These are phyloP conservation scores for Anthoceros angustus DNA, from an alignment of 225 moss, liverwort and hornwort species.

Conservation along the genomic window DNA sequence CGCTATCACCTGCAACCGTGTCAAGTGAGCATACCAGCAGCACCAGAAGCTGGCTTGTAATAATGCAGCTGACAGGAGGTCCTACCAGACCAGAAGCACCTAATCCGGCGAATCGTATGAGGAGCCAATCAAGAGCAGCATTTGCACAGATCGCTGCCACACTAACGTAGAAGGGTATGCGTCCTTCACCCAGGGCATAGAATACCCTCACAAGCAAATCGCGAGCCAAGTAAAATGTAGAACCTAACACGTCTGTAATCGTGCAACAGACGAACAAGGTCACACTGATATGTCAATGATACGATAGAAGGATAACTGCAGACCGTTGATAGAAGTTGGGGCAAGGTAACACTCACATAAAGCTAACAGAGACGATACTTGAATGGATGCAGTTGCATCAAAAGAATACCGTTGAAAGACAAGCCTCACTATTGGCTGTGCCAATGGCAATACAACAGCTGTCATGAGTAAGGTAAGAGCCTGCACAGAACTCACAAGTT, in stretches of 20 bases:
- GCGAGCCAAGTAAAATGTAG: slow-evolving; percentile 56
- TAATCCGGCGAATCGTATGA: slow-evolving; percentile 56
- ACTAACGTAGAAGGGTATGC: slow-evolving; percentile 53
- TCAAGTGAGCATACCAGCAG: not conserved
- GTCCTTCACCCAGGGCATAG: slow-evolving; percentile 75
- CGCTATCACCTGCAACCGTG: slow-evolving; percentile 37
- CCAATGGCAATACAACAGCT: slow-evolving; percentile 56
- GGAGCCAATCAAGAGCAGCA: slow-evolving; percentile 68
- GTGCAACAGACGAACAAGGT: not conserved
- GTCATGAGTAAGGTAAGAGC: slow-evolving; percentile 56
- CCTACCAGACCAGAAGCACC: slow-evolving; percentile 70
- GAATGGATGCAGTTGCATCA: slow-evolving; percentile 43
- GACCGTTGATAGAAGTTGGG: no score
- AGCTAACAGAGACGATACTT: slow-evolving; percentile 73
- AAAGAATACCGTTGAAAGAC: slow-evolving; percentile 69
- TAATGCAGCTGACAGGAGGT: not conserved
- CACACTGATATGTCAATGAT: no score
- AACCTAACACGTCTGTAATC: slow-evolving; percentile 38
- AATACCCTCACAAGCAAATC: slow-evolving; percentile 80
- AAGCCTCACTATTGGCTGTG: slow-evolving; percentile 57
- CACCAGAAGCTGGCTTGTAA: not conserved
- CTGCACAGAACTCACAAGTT: slow-evolving; percentile 10
- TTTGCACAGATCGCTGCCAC: slow-evolving; percentile 52
- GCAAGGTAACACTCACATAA: slow-evolving; percentile 44
- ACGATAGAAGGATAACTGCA: no score